phyloP scores from a whole-genome alignment of 306 rosid species.

The Elaeagnus macrophylla region DNA sequence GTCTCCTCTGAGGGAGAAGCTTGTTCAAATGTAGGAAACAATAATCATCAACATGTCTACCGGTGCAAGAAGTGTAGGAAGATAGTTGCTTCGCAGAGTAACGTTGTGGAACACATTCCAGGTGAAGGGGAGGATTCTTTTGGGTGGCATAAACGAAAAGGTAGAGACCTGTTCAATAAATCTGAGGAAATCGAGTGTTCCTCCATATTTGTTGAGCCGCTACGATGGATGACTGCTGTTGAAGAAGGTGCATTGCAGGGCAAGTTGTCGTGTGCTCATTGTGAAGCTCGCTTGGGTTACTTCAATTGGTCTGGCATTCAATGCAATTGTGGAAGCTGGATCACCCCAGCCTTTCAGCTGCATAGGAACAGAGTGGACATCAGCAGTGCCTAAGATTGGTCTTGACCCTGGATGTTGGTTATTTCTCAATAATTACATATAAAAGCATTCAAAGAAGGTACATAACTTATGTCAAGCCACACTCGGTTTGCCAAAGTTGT shows the following conservation, averaged over 20 bases:
- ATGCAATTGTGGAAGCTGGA: conserved; percentile 98
- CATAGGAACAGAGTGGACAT: conserved; percentile 77
- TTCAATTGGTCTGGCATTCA: conserved; percentile 93
- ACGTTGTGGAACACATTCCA: conserved; percentile 75
- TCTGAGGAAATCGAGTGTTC: conserved; percentile 74
- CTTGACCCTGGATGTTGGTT: background rate
- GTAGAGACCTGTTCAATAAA: conserved; percentile 60
- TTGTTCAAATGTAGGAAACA: conserved; percentile 35
- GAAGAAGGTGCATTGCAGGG: conserved; percentile 96
- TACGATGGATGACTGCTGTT: conserved; percentile 93
- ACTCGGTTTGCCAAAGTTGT: no score
- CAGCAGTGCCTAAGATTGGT: conserved; percentile 40
- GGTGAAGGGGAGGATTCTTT: conserved; percentile 81
- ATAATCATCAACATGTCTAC: conserved; percentile 32
- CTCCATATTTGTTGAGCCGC: conserved; percentile 86
- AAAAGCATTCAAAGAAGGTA: no score
- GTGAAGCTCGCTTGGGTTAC: conserved; percentile 90
- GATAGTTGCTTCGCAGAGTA: conserved; percentile 69
- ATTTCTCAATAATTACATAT: no score
- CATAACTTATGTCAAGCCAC: no score
- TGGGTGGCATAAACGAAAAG: conserved; percentile 57
- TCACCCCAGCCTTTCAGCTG: conserved; percentile 94
- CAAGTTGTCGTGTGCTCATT: conserved; percentile 71
- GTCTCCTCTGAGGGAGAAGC: conserved; percentile 43
- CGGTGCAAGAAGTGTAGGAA: conserved; percentile 92